phyloP scores from a whole-genome alignment of 345 rosid species.

The Aquilaria malaccensis region DNA sequence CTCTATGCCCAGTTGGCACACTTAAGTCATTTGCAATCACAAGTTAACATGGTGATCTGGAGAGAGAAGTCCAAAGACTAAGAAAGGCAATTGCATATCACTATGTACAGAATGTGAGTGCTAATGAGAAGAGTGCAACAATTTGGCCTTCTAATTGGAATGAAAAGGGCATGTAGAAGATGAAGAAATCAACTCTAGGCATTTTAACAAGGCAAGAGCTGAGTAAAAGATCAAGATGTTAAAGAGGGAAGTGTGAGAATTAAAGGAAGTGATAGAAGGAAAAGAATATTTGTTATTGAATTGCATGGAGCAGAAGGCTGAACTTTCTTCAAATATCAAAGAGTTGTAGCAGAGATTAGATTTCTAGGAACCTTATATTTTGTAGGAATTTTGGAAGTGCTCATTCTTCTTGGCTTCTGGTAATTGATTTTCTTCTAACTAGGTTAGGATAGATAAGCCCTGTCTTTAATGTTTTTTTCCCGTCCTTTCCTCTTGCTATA shows the following conservation, averaged over 20 bases:
- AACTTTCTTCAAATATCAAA: conserved; percentile 67
- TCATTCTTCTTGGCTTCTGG: conserved; percentile 36
- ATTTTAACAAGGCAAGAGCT: conserved; percentile 37
- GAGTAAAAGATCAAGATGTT: conserved; percentile 67
- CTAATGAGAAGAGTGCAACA: conserved; percentile 31
- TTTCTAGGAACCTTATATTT: conserved; percentile 56
- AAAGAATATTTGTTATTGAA: conserved; percentile 71
- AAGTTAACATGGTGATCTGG: conserved; percentile 64
- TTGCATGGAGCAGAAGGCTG: conserved; percentile 84
- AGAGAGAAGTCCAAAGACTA: conserved; percentile 78
- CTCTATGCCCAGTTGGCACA: conserved; percentile 53
- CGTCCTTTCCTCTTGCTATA: no score
- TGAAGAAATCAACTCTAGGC: conserved; percentile 31
- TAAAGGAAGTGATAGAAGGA: conserved; percentile 87
- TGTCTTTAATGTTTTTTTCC: no score
- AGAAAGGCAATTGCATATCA: conserved; percentile 90
- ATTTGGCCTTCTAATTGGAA: conserved; percentile 53
- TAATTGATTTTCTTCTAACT: conserved; percentile 9
- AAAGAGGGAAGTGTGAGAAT: conserved; percentile 73
- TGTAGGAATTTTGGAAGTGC: conserved; percentile 70
- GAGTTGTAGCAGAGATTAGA: conserved; percentile 89
- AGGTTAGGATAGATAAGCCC: no score
- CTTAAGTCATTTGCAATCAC: conserved; percentile 67
- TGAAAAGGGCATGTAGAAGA: conserved; percentile 40
- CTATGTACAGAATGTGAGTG: conserved; percentile 37